Evolutionary conservation across 495 filamentous ascomycete genomes (phyloP).

Genomic region (Schizothecium vesticola): DNA sequence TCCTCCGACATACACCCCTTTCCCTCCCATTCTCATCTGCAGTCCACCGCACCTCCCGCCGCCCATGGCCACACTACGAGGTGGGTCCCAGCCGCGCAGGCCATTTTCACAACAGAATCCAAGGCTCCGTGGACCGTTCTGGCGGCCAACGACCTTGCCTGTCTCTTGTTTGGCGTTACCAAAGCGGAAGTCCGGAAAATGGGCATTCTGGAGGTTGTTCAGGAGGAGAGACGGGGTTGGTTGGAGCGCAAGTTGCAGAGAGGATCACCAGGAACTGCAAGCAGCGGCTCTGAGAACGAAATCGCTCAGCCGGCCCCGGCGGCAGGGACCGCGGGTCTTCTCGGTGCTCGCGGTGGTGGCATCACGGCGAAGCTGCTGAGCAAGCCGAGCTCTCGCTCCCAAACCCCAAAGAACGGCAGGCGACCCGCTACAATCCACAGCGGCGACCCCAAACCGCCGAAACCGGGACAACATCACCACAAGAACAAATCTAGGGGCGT

Average conservation of each 20-base stretch:
- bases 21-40: slow-evolving; percentile 20
- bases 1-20: slow-evolving; percentile 40
- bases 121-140: slow-evolving; percentile 89
- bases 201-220: slow-evolving; percentile 91
- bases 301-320: slow-evolving; percentile 42
- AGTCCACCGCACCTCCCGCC: slow-evolving; percentile 35
- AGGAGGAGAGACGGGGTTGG: slow-evolving; percentile 81
- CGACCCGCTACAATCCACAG: slow-evolving; percentile 72
- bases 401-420: slow-evolving; percentile 41
- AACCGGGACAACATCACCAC: slow-evolving; percentile 49
- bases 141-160: slow-evolving; percentile 95
- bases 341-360: slow-evolving; percentile 62
- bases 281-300: slow-evolving; percentile 39
- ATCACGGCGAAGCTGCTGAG: slow-evolving; percentile 81
- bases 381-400: slow-evolving; percentile 72
- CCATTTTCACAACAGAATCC: slow-evolving; percentile 91
- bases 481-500: slow-evolving; percentile 79
- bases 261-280: slow-evolving; percentile 38
- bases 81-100: slow-evolving; percentile 87
- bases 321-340: slow-evolving; percentile 41
- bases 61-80: slow-evolving; percentile 82
- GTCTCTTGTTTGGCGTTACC: slow-evolving; percentile 91
- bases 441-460: slow-evolving; percentile 58
- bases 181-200: slow-evolving; percentile 89
- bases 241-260: slow-evolving; percentile 77